Evolutionary conservation across 2,329 filamentous ascomycete genomes (phyloP).

Genomic region (Raffaelea ambrosiae): DNA sequence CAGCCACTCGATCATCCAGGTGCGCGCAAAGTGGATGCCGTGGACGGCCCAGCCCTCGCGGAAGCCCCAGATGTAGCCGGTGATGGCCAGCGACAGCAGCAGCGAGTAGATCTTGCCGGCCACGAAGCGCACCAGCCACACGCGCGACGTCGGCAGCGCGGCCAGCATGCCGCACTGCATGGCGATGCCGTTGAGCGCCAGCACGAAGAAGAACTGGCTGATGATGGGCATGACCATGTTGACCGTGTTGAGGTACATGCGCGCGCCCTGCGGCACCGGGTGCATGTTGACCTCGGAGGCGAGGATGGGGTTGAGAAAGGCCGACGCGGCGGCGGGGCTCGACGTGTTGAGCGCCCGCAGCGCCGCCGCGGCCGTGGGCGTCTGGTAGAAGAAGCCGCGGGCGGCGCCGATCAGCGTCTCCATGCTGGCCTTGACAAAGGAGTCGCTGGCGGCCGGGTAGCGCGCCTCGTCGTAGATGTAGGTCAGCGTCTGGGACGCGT

Average conservation of each 20-base stretch:
- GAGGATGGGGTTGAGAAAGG: slow-evolving; percentile 21
- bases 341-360: slow-evolving; percentile 18
- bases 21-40: slow-evolving; percentile 17
- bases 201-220: slow-evolving; percentile 22
- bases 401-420: not conserved
- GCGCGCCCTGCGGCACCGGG: slow-evolving; percentile 24
- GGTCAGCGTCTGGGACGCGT: slow-evolving; percentile 22
- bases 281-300: slow-evolving; percentile 19
- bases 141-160: not conserved
- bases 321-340: not conserved
- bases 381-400: slow-evolving; percentile 14
- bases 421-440: slow-evolving; percentile 19
- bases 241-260: slow-evolving; percentile 28
- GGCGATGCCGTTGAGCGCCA: slow-evolving; percentile 20
- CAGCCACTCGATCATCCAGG: slow-evolving; percentile 27
- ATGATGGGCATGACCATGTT: slow-evolving; percentile 27
- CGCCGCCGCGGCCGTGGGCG: slow-evolving; percentile 13
- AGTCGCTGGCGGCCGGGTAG: slow-evolving; percentile 22
- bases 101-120: slow-evolving; percentile 22
- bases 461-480: slow-evolving; percentile 28
- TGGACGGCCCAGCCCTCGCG: slow-evolving; percentile 30
- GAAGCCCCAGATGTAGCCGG: slow-evolving; percentile 36
- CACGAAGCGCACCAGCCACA: slow-evolving; percentile 18
- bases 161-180: slow-evolving; percentile 4
- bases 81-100: slow-evolving; percentile 26